Evolutionary conservation across 2,329 filamentous ascomycete genomes (phyloP), one percentile per base, ranked within the genome.

Genomic region (Anisogramma anomala): DNA sequence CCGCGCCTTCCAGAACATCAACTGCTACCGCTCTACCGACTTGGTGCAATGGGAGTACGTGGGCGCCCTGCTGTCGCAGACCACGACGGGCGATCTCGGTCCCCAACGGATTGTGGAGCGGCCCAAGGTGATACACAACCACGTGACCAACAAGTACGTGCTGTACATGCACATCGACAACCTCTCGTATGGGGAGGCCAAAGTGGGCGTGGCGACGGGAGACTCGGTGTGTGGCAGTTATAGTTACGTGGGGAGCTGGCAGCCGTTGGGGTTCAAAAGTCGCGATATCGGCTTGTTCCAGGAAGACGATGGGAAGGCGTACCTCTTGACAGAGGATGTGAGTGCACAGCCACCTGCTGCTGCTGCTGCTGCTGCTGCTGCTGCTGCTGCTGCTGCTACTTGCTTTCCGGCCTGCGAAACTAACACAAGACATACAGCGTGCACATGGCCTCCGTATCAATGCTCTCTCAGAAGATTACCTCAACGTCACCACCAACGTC

Each of bases 101-200:
- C 74, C 74, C 0, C 66, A 65, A 46, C 68, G 77, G 2, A 67
- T 84, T 13, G 71, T 84, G 4, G 79, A 84, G 58, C 63, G 79
- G 25, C 79, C 80, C 6, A 83, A 84, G 58, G 70, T 84, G 6
- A 68, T 84, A 8, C 80, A 74, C 61, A 83, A 84, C 51, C 69
- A 74, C 8, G 59, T 62, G 15, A 82, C 77, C 0, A 52, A 57
- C 10, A 73, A 76, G 49, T 83, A 78, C 55, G 76, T 82, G 14
- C 59, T 84, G 58, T 83, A 74, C 62, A 66, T 82, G 64, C 79
- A 84, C 53, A 79, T 82, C 31, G 79, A 84, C 54, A 67, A 62
- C 41, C 63, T 62, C 22, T 67, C 66, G 52, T 82, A 83, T 50
- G 66, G 63, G 1, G 77, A 80, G 28, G 79, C 79, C 1, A 74